Conservation (phyloP, 148 eudicot species). For the Rhododendron griersonianum region DNA sequence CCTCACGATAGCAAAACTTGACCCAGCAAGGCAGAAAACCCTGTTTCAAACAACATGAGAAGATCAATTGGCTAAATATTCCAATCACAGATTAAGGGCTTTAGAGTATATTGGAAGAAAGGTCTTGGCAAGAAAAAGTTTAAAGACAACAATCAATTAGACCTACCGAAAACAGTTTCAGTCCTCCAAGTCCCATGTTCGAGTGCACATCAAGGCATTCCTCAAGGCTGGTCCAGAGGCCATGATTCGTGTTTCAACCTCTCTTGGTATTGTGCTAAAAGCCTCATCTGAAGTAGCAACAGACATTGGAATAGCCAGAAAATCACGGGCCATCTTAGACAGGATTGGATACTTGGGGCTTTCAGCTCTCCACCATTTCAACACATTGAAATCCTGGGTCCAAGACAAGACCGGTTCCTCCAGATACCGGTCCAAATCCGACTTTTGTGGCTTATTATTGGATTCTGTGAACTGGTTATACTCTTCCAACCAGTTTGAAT, state of each 20-base stretch:
- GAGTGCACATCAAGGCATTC: neutral
- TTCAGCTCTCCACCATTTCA: constrained; percentile 7
- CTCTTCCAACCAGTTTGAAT: neutral
- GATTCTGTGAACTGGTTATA: neutral
- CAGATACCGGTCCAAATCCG: constrained; percentile 2
- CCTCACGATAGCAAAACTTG: neutral
- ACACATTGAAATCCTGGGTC: neutral
- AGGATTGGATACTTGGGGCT: neutral
- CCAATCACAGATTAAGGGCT: neutral
- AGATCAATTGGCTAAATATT: neutral
- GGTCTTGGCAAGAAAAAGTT: neutral
- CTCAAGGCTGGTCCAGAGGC: neutral
- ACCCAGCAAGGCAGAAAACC: neutral
- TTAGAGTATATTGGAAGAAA: neutral
- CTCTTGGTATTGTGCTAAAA: neutral
- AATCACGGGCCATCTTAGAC: constrained; percentile 5
- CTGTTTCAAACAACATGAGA: neutral
- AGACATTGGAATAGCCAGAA: constrained; percentile 7
- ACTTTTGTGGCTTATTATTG: neutral
- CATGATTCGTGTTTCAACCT: neutral
- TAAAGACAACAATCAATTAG: neutral
- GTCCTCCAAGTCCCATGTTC: neutral
- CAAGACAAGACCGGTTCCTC: neutral
- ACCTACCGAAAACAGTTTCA: neutral
- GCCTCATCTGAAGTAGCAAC: neutral